Conservation (phyloP, 345 rosid genomes). For the Salix viminalis region DNA sequence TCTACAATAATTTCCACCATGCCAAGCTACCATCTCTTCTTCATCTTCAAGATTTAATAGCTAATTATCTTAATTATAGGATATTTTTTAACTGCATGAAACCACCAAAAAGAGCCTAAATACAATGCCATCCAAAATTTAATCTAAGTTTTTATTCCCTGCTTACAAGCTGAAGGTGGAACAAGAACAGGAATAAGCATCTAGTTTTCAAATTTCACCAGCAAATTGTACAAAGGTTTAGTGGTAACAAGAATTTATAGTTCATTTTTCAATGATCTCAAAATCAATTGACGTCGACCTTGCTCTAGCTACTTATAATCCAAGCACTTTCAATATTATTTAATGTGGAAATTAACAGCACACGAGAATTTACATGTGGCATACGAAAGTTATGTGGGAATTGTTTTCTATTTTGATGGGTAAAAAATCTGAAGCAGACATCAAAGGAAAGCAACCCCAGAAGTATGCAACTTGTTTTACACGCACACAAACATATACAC, state of each 20-base stretch:
- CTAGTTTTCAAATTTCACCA: neutral
- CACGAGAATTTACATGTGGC: neutral
- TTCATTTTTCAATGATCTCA: neutral
- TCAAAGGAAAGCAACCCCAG: neutral
- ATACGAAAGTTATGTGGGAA: neutral
- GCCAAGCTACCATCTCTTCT: neutral
- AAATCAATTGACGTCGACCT: conserved; percentile 1
- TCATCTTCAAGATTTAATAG: neutral
- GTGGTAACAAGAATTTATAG: neutral
- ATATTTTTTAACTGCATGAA: neutral
- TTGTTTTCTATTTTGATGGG: neutral
- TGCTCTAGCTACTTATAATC: neutral
- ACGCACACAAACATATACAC: neutral
- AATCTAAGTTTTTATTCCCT: neutral
- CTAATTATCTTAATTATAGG: too few species aligned
- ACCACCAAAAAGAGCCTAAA: neutral
- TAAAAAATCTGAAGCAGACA: neutral
- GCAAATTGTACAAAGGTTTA: neutral
- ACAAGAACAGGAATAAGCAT: neutral
- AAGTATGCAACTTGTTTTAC: neutral
- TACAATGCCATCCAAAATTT: too few species aligned
- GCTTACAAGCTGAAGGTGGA: neutral
- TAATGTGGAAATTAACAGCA: neutral
- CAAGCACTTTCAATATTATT: neutral
- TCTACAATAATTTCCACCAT: neutral